Base-by-base conservation (phyloP, 768 basidiomycete species). In the Kwoniella shandongensis region DNA sequence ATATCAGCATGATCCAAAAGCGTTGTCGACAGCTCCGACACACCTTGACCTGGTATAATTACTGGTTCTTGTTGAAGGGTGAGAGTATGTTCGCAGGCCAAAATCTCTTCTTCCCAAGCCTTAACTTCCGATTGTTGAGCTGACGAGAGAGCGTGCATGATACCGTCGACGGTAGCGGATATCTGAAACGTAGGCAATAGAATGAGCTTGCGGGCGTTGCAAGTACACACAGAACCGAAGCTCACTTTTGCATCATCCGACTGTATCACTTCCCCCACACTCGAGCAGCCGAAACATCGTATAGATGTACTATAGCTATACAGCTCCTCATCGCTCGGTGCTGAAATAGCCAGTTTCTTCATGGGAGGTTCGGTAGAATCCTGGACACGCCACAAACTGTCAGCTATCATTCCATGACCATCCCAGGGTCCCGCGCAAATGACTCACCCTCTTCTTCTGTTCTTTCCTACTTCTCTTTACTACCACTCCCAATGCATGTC, bases 41-140 rank as follows among this genome's bases (percentile, higher is more conserved):
- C 52, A 68, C 66, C 51, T n/a, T 72, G 54, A 1, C 67, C 69
- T 5, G 56, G 54, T 12, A 58, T 44, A 36, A 69, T 68, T 25
- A 69, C 55, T 13, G 67, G 67, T 27, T 69, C 72, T 61, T 86
- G 86, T 32, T 82, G 74, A 3, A 88, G 76, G 11, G 80, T 80
- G 11, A 83, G 74, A 7, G 85, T 82, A 62, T 99, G 96, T 69
- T 90, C 86, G 80, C 96, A 99, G 6, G 90, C 77, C 0, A 80
- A 69, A 39, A 96, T 86, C 64, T 97, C 94, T 75, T 97, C 93
- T 74, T 98, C 91, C 96, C 96, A 99, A 5, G 96, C 88, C 77
- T 96, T 88, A 45, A 99, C 88, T 69, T 97, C 92, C 0, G 88
- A 90, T 72, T 94, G 88, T 45, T 91, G 88, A 0, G 90, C 88